Base-by-base conservation (phyloP, 345 rosid species). In the Carallia pectinifolia region DNA sequence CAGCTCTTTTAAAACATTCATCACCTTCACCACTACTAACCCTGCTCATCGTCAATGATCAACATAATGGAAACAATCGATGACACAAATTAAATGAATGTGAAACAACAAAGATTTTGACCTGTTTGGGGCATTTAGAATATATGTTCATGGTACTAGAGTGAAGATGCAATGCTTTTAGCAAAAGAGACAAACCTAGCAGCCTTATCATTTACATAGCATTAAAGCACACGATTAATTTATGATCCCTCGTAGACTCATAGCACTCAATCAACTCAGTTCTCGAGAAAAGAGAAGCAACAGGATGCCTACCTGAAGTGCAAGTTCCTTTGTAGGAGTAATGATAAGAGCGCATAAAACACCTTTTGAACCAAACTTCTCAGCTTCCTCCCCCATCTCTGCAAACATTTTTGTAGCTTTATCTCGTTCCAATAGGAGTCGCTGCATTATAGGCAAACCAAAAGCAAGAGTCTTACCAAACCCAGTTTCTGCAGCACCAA, bases 401-500 rank as follows among this genome's bases (percentile, higher is more conserved):
- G 80, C 89, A 62, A 38, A 39, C 85, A 81, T 44, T 40, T 77
- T 89, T 44, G 64, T 81, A 71, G 76, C 84, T 61, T 95, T 95
- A 62, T 87, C 97, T 60, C 78, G 79, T 78, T 95, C 99, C 58
- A 92, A 97, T 50, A 92, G 82, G 23, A 95, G 86, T 60, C 97
- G 96, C 62, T 95, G 99, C 80, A 92, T 61, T 70, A 95, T 89
- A 62, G 99, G 99, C 78, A 95, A 81, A 70, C 97, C 99, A 82
- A 95, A 95, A 72, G 99, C 97, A 77, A 95, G 97, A 23, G 99
- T 95, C 85, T 95, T 95, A 62, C 99, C 99, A 29, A 97, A 95
- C 59, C 99, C 99, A 30, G 97, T 95, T 86, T 90, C 99, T 10
- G 97, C 99, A 56, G 99, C 97, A 55, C 99, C 97, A 70, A 92